Evolutionary conservation across 208 protist species (phyloP), one percentile per base, ranked within the genome.

Genomic region (Wallacemonas sp.): DNA sequence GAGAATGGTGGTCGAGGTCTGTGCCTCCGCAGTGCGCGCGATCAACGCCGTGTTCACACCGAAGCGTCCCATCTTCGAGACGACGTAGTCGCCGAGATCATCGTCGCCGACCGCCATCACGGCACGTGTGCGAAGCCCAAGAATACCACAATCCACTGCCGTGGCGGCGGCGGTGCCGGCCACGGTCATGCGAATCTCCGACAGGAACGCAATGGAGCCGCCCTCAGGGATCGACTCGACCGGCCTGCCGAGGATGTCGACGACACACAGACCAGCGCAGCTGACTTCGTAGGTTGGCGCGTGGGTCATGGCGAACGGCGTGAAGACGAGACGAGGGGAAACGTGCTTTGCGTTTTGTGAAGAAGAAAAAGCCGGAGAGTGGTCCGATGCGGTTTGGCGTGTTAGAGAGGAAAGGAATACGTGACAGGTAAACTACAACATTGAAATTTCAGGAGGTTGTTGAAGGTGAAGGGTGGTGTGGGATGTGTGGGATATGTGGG

Each of bases 161-260:
- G 63, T 65, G 10, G 63, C 63, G 15, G 63, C 70, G 0, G 59
- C 59, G 34, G 63, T 76, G 39, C 58, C 63, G 38, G 63, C 63
- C 9, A 65, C 63, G 27, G 58, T 65, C 70, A 76, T 70, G 34
- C 63, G 52, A 17, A 70, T 69, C n/a, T 66, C 58, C 38, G 63
- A 42, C 9, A 70, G 45, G 19, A 68, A 68, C 37, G 55, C 59
- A 27, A 60, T 45, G 4, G 52, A 48, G 4, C 59, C 59, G 33
- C 71, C 71, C 22, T 63, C 60, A 41, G 53, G 44, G 64, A 68
- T 58, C 41, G 54, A 29, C n/a, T 60, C 60, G 1, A 71, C 60
- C 0, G 64, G 53, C 1, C 60, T 39, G 2, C 71, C 61, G 19
- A 58, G 29, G 26, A 72, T 46, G 55, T 72, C 71, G 58, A 64